Evolutionary conservation across 1,139 yeast species (phyloP).

Genomic region (Scheffersomyces cryptocercus): DNA sequence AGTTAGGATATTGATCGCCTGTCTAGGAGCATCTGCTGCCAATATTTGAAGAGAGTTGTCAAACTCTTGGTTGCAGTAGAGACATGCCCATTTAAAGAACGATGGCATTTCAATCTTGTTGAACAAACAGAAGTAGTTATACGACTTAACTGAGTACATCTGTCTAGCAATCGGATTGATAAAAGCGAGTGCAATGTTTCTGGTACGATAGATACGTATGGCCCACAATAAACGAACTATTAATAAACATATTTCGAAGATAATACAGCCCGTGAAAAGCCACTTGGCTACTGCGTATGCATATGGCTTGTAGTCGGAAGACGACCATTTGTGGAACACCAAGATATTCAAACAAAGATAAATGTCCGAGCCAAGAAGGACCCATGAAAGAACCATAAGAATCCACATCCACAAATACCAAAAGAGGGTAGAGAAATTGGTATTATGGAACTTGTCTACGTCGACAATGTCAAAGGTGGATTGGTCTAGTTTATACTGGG

Average conservation of each 20-base stretch:
- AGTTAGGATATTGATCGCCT: slow-evolving; percentile 77
- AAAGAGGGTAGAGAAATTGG: slow-evolving; percentile 50
- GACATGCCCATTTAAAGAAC: slow-evolving; percentile 66
- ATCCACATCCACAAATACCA: slow-evolving; percentile 56
- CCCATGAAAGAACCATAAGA: slow-evolving; percentile 52
- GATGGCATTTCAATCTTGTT: slow-evolving; percentile 67
- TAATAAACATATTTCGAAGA: slow-evolving; percentile 65
- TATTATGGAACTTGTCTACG: slow-evolving; percentile 53
- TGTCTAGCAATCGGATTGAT: slow-evolving; percentile 65
- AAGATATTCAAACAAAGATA: slow-evolving; percentile 77
- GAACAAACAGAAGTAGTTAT: slow-evolving; percentile 71
- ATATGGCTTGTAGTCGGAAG: slow-evolving; percentile 56
- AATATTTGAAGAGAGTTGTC: slow-evolving; percentile 64
- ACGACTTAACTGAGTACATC: slow-evolving; percentile 55
- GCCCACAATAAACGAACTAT: slow-evolving; percentile 64
- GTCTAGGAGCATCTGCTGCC: slow-evolving; percentile 88
- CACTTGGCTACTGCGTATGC: slow-evolving; percentile 64
- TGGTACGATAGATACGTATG: slow-evolving; percentile 54
- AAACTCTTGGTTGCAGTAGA: slow-evolving; percentile 66
- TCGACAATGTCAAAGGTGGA: slow-evolving; percentile 47
- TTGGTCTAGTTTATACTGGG: slow-evolving; percentile 37
- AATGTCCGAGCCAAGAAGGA: slow-evolving; percentile 69
- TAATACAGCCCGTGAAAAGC: slow-evolving; percentile 82
- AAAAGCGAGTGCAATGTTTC: slow-evolving; percentile 70
- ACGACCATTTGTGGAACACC: slow-evolving; percentile 77